Percentiles rank a stretch among this genome's conserved stretches.
Evolutionary conservation across 140 eudicot genomes (phyloP).

Genomic region (Flaveria floridana): DNA sequence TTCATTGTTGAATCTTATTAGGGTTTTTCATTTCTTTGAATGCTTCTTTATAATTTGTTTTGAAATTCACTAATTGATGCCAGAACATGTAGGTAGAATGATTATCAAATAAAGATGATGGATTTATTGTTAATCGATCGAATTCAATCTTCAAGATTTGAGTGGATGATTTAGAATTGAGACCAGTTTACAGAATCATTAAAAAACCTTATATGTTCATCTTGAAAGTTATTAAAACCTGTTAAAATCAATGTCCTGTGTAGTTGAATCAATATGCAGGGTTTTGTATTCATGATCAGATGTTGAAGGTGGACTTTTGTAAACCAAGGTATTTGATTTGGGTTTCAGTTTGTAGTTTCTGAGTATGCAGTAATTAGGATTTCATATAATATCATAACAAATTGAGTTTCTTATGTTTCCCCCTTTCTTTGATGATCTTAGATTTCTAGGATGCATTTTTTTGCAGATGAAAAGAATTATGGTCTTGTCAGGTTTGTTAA

Average conservation of each 20-base stretch:
- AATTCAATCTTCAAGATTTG: too few relatives aligned
- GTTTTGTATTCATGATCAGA: too few relatives aligned
- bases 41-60: not conserved
- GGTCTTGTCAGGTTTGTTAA: conserved; percentile 60
- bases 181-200: not conserved
- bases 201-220: not conserved
- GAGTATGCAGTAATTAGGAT: not conserved
- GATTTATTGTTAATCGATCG: too few relatives aligned
- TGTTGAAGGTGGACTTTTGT: too few relatives aligned
- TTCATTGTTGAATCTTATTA: too few relatives aligned
- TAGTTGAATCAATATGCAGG: too few relatives aligned
- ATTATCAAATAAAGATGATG: not conserved
- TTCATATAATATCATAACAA: not conserved
- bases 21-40: not conserved
- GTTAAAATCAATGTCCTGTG: too few relatives aligned
- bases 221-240: not conserved
- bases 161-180: too few relatives aligned
- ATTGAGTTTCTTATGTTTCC: not conserved
- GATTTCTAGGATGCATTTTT: not conserved
- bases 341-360: not conserved
- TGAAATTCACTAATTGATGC: not conserved
- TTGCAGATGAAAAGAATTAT: conserved; percentile 63
- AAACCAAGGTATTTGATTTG: too few relatives aligned
- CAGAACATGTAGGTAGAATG: not conserved
- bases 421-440: not conserved